Conservation (phyloP, 75 land plant species). For the Selaginella moellendorffii region DNA sequence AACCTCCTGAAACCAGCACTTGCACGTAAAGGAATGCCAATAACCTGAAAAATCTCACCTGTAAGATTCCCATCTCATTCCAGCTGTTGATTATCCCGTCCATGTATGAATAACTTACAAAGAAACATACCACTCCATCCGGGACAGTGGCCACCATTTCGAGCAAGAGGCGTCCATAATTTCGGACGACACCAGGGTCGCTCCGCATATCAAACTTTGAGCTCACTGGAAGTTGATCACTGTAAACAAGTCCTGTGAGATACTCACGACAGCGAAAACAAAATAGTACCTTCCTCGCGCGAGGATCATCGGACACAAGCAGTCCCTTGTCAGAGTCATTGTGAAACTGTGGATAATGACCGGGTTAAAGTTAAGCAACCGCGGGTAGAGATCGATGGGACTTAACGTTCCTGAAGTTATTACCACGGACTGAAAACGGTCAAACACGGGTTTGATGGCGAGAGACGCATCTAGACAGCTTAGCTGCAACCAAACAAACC, state of each 20-base stretch:
- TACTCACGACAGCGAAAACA: not conserved
- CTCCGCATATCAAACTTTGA: constrained; percentile 98
- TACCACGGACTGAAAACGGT: constrained; percentile 89
- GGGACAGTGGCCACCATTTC: constrained; percentile 99
- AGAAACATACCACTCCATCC: constrained; percentile 95
- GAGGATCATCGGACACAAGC: constrained; percentile 98
- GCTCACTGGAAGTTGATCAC: constrained; percentile 97
- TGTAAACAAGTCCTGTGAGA: too few relatives aligned
- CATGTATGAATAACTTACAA: constrained; percentile 99
- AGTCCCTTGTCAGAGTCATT: constrained; percentile 94
- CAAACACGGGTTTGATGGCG: constrained; percentile 96
- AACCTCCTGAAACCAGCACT: constrained; percentile 54
- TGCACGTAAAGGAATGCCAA: not conserved
- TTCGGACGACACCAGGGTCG: constrained; percentile 96
- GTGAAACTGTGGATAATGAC: constrained; percentile 78
- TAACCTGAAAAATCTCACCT: constrained; percentile 29
- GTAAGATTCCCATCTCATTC: constrained; percentile 93
- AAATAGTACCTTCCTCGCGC: constrained; percentile 83
- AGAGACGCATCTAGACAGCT: constrained; percentile 96
- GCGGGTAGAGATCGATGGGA: constrained; percentile 95
- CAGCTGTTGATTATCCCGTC: constrained; percentile 92
- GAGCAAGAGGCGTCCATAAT: constrained; percentile 84
- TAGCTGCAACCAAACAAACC: constrained; percentile 43
- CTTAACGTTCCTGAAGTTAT: constrained; percentile 97
- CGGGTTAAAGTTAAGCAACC: constrained; percentile 91